Percentiles rank a stretch among this genome's conserved stretches.
Conservation (phyloP, 208 protist species). For the Leishmania guyanensis region DNA sequence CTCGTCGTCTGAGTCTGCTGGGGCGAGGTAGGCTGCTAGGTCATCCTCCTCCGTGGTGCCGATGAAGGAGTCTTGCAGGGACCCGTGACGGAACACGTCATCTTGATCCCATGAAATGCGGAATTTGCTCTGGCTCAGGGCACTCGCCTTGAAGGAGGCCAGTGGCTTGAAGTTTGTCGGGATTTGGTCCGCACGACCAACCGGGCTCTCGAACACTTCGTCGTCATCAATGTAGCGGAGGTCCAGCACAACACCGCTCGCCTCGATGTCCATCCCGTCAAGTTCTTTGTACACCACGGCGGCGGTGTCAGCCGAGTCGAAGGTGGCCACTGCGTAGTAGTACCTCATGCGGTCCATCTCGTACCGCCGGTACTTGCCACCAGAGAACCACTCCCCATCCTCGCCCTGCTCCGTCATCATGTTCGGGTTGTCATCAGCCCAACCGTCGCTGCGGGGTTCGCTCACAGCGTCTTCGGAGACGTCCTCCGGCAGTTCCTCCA, state of each 20-base stretch:
- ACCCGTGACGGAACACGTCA: constrained; percentile 82
- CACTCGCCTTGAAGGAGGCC: constrained; percentile 77
- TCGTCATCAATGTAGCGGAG: constrained; percentile 97
- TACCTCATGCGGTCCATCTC: constrained; percentile 95
- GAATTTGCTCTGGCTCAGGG: constrained; percentile 88
- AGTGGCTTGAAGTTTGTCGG: constrained; percentile 84
- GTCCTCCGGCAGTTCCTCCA: constrained; percentile 49
- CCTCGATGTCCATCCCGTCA: constrained; percentile 96
- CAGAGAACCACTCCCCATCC: constrained; percentile 89
- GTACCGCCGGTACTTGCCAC: constrained; percentile 92
- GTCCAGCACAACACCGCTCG: constrained; percentile 94
- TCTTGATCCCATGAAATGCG: constrained; percentile 94
- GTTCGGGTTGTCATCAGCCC: constrained; percentile 72
- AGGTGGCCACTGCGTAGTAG: constrained; percentile 97
- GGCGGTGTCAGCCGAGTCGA: constrained; percentile 93
- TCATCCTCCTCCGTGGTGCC: constrained; percentile 89
- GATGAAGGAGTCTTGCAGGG: constrained; percentile 85
- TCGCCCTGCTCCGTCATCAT: constrained; percentile 83
- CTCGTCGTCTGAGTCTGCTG: constrained; percentile 81
- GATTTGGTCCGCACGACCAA: constrained; percentile 64
- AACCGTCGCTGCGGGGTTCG: constrained; percentile 57
- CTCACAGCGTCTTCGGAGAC: constrained; percentile 49
- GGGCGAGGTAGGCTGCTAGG: constrained; percentile 87
- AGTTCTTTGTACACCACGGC: constrained; percentile 93
- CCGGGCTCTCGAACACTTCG: constrained; percentile 74